Conservation (phyloP, 352 stramenopile genomes). For the Aphanomyces stellatus region DNA sequence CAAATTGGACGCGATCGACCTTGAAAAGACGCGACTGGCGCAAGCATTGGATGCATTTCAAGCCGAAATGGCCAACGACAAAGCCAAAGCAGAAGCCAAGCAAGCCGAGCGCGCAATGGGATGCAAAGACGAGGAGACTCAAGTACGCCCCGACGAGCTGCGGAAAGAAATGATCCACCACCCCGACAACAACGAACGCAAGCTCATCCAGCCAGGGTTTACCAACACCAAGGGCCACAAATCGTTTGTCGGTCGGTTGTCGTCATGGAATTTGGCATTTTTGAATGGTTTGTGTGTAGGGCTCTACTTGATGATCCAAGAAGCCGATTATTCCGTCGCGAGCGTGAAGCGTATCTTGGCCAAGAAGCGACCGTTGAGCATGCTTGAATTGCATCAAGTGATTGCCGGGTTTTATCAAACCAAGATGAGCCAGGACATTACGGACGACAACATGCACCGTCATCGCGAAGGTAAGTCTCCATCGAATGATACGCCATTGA, state of each 20-base stretch:
- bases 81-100: not conserved
- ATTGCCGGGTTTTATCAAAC: conserved; percentile 74
- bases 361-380: conserved; percentile 64
- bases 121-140: not conserved
- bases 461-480: conserved; percentile 24
- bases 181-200: not conserved
- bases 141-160: conserved; percentile 2
- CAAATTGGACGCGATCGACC: not conserved
- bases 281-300: not conserved
- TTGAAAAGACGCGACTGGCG: not conserved
- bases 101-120: not conserved
- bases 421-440: conserved; percentile 71
- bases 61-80: not conserved
- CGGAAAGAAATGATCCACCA: not conserved
- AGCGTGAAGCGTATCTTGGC: conserved; percentile 39
- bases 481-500: not conserved
- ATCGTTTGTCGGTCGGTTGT: not conserved
- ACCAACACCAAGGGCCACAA: conserved; percentile 3
- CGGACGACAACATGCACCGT: conserved; percentile 58
- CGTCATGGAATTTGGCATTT: not conserved
- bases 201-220: not conserved
- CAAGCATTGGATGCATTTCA: not conserved
- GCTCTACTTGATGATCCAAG: conserved; percentile 19
- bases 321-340: conserved; percentile 16
- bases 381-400: conserved; percentile 67